These are phyloP conservation scores for Pythium plurisporium DNA, from an alignment of 352 stramenopile genomes.

Conservation along the genomic window DNA sequence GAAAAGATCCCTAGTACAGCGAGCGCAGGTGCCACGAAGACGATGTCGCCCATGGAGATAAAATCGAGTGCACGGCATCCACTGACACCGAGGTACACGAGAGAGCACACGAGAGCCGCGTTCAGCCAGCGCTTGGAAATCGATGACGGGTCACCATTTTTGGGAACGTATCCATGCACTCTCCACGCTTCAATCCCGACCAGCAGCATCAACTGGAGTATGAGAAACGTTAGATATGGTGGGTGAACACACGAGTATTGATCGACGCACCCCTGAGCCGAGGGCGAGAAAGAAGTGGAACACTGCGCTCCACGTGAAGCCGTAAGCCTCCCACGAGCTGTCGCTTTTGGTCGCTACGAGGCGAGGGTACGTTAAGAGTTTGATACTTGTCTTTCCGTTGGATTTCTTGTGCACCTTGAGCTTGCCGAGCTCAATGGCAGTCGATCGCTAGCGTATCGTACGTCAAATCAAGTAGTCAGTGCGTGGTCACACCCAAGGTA, in stretches of 20 bases:
- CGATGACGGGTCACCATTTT: not conserved
- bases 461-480: not conserved
- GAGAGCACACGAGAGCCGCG: constrained; percentile 1
- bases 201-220: constrained; percentile 13
- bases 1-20: constrained; percentile 5
- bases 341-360: not conserved
- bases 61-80: not conserved
- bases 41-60: constrained; percentile 3
- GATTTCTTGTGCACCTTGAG: constrained; percentile 17
- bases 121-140: constrained; percentile 12
- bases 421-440: constrained; percentile 16
- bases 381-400: constrained; percentile 12
- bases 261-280: constrained; percentile 9
- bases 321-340: constrained; percentile 6
- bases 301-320: not conserved
- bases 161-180: not conserved
- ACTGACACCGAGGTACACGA: constrained; percentile 8
- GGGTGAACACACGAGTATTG: not conserved
- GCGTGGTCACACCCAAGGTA: not conserved
- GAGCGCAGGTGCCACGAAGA: not conserved
- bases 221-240: too few species aligned
- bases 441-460: not conserved
- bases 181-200: constrained; percentile 12
- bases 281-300: constrained; percentile 20
- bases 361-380: constrained; percentile 12